phyloP scores from a whole-genome alignment of 2,329 filamentous ascomycete genomes.

The Aspergillus novoparasiticus region DNA sequence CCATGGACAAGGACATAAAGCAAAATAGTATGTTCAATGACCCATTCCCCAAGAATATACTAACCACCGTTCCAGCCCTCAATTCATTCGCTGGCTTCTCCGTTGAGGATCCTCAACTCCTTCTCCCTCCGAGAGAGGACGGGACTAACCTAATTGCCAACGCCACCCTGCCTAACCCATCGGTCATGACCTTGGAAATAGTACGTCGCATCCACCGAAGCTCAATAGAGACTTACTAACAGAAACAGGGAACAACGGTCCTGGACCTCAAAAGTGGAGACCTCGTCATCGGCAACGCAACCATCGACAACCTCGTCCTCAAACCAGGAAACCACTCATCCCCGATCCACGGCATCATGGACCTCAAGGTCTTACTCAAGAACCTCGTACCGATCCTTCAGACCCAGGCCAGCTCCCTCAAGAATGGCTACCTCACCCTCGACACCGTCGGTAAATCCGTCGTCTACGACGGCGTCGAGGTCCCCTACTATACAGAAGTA shows the following conservation, averaged over 20 bases:
- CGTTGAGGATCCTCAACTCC: constrained; percentile 50
- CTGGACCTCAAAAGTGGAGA: constrained; percentile 54
- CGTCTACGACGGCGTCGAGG: constrained; percentile 31
- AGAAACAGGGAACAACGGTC: constrained; percentile 52
- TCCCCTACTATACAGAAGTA: constrained; percentile 39
- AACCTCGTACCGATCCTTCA: constrained; percentile 30
- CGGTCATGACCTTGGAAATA: constrained; percentile 57
- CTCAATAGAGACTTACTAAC: background rate
- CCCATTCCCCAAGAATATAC: background rate
- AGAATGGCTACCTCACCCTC: constrained; percentile 31
- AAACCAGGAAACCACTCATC: constrained; percentile 56
- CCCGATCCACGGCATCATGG: constrained; percentile 51
- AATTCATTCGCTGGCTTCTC: constrained; percentile 55
- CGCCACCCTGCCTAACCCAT: constrained; percentile 60
- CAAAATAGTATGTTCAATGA: constrained; percentile 34
- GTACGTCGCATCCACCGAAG: constrained; percentile 16
- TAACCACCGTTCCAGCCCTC: constrained; percentile 45
- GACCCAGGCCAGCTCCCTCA: constrained; percentile 27
- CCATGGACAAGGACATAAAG: constrained; percentile 36
- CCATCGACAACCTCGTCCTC: constrained; percentile 54
- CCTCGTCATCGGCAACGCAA: constrained; percentile 52
- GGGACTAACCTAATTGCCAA: constrained; percentile 58
- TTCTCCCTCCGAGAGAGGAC: constrained; percentile 44
- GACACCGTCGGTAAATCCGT: constrained; percentile 31
- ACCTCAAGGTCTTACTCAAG: constrained; percentile 44